Percentiles rank a stretch among this genome's conserved stretches.
Conservation (phyloP, 192 early-diverging fungal genomes). For the Mortierella antarctica region DNA sequence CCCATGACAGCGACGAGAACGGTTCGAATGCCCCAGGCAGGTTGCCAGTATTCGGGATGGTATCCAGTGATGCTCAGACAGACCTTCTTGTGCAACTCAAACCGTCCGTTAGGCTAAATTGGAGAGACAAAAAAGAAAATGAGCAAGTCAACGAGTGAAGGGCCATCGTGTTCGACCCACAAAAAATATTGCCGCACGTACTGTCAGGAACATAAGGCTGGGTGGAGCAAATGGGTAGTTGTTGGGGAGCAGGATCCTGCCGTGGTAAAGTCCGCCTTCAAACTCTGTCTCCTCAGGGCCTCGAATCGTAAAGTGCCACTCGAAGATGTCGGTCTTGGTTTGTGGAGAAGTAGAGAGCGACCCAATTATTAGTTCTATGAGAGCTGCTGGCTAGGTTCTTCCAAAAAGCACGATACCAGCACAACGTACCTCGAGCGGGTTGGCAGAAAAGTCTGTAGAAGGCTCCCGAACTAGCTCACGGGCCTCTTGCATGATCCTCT, state of each 20-base stretch:
- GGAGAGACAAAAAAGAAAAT: slow-evolving; percentile 3
- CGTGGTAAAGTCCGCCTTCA: slow-evolving; percentile 90
- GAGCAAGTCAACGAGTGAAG: not conserved
- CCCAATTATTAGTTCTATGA: not conserved
- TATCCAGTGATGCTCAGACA: slow-evolving; percentile 94
- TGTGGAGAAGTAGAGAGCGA: not conserved
- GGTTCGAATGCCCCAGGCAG: slow-evolving; percentile 96
- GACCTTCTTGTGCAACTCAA: slow-evolving; percentile 93
- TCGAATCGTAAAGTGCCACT: slow-evolving; percentile 97
- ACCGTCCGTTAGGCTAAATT: slow-evolving; percentile 82
- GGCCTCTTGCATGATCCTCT: slow-evolving; percentile 85
- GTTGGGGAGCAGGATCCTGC: slow-evolving; percentile 88
- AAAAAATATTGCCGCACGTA: slow-evolving; percentile 11
- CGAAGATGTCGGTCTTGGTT: slow-evolving; percentile 88
- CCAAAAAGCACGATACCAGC: not conserved
- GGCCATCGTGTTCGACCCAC: too few relatives aligned
- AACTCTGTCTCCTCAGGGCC: slow-evolving; percentile 91
- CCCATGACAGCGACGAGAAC: slow-evolving; percentile 89
- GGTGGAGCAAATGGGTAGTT: slow-evolving; percentile 97
- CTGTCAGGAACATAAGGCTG: slow-evolving; percentile 80
- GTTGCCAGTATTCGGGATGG: slow-evolving; percentile 97
- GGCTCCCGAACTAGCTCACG: slow-evolving; percentile 76
- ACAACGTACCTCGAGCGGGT: slow-evolving; percentile 69
- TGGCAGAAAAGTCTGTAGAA: slow-evolving; percentile 77
- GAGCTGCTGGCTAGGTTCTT: not conserved